Evolutionary conservation across 2,329 filamentous ascomycete genomes (phyloP).

Genomic region (Penicillium sumatraense): DNA sequence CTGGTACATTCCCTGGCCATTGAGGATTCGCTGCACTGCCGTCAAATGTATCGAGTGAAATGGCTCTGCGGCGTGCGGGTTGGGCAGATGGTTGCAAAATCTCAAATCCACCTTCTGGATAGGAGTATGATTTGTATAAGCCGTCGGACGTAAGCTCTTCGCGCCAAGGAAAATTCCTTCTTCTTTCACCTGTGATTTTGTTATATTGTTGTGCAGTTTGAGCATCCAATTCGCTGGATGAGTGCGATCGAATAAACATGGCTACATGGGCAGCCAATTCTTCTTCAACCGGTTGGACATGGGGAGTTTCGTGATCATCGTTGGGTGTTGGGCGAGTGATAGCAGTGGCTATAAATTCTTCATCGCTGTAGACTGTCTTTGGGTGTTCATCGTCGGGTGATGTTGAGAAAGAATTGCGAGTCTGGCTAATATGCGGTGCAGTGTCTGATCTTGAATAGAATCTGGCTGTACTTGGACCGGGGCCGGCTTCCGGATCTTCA

Average conservation of each 20-base stretch:
- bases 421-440: constrained; percentile 7
- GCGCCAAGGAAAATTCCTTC: constrained; percentile 25
- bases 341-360: constrained; percentile 45
- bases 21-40: constrained; percentile 13
- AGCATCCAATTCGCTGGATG: constrained; percentile 14
- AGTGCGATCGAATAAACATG: constrained; percentile 28
- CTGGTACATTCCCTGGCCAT: constrained; percentile 32
- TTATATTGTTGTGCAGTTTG: background rate
- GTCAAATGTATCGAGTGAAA: constrained; percentile 31
- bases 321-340: constrained; percentile 34
- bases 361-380: constrained; percentile 39
- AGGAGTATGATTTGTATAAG: background rate
- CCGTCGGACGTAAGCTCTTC: constrained; percentile 18
- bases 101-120: background rate
- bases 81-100: background rate
- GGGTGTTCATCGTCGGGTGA: constrained; percentile 19
- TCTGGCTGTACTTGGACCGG: constrained; percentile 4
- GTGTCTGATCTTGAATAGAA: constrained; percentile 11
- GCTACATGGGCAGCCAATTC: constrained; percentile 33
- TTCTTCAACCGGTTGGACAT: constrained; percentile 22
- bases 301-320: constrained; percentile 22
- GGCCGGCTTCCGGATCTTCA: background rate
- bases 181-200: constrained; percentile 1
- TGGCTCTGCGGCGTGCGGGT: constrained; percentile 22
- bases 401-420: constrained; percentile 7